Evolutionary conservation across 345 rosid genomes (phyloP), one percentile per base, ranked within the genome.

Genomic region (Citrus inodora): DNA sequence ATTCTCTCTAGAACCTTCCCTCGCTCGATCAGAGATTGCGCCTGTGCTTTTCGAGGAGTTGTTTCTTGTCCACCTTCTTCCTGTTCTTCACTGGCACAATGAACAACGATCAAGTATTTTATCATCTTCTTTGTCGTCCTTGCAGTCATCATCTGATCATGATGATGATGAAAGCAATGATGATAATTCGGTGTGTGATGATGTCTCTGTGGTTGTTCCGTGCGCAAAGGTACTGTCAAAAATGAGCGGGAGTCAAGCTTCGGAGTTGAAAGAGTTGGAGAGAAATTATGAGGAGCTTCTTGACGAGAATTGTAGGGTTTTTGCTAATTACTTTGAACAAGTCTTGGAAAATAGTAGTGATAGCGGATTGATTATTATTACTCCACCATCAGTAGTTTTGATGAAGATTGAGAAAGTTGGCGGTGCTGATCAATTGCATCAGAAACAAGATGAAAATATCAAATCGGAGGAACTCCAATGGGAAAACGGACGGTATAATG

Each of bases 281-380:
- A 77, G 79, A 13, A 77, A 30, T 55, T 88, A 88, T 24, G 91
- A 84, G 73, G 85, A 82, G 76, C 85, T 78, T 77, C 65, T 89
- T 58, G 89, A 91, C 53, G 89, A 88, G 78, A 91, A 91, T 74
- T 89, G 93, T 75, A 83, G 82, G 70, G 88, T 83, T 73, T 84
- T 86, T 56, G 88, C 81, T 5, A 69, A 70, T 19, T 89, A 85
- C 62, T 91, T 91, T 70, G 78, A 73, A 77, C 80, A 84, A 5
- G 85, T 88, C 19, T 70, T 89, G 66, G 67, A 61, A 37, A 81
- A 76, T 59, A 30, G 72, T 25, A 79, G 70, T 9, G 91, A 58
- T 14, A 80, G 71, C n/a, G 35, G 51, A 64, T 22, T 55, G 56
- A 65, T 76, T 27, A 64, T 0, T 62, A 51, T 74, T 32, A 64